These are phyloP conservation scores for Spergularia azorica DNA, from an alignment of 179 eudicot species.

Conservation along the genomic window DNA sequence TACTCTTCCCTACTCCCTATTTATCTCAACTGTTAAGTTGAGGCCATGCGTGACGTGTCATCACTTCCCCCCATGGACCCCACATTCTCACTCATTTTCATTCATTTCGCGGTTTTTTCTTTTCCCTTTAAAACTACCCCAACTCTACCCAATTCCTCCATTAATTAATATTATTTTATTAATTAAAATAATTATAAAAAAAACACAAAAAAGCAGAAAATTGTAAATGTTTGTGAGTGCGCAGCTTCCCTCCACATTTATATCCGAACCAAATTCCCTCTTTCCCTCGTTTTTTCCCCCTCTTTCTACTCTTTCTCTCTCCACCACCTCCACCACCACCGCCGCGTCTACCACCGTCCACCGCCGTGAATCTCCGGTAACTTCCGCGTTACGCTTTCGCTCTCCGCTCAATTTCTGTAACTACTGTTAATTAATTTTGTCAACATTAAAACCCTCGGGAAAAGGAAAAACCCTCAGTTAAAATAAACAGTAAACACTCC, in stretches of 20 bases:
- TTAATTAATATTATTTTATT: neutral
- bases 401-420: neutral
- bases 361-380: neutral
- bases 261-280: slow-evolving; percentile 46
- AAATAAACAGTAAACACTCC: neutral
- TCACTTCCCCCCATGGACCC: neutral
- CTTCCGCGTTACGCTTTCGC: neutral
- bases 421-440: slow-evolving; percentile 12
- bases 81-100: neutral
- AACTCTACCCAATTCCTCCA: neutral
- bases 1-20: too few relatives aligned
- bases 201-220: neutral
- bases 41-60: slow-evolving; percentile 6
- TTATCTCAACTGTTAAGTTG: too few relatives aligned
- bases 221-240: neutral
- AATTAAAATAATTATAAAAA: neutral
- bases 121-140: neutral
- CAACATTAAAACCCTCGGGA: slow-evolving; percentile 8
- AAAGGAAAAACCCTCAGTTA: slow-evolving; percentile 7
- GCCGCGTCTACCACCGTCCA: neutral
- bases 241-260: slow-evolving; percentile 42
- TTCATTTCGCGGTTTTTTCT: slow-evolving; percentile 7
- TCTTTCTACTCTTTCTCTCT: neutral
- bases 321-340: slow-evolving; percentile 8
- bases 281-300: slow-evolving; percentile 24